Percentiles rank a stretch among this genome's conserved stretches.
Conservation (phyloP, 23 red algal species). For the Chondrus crispus region DNA sequence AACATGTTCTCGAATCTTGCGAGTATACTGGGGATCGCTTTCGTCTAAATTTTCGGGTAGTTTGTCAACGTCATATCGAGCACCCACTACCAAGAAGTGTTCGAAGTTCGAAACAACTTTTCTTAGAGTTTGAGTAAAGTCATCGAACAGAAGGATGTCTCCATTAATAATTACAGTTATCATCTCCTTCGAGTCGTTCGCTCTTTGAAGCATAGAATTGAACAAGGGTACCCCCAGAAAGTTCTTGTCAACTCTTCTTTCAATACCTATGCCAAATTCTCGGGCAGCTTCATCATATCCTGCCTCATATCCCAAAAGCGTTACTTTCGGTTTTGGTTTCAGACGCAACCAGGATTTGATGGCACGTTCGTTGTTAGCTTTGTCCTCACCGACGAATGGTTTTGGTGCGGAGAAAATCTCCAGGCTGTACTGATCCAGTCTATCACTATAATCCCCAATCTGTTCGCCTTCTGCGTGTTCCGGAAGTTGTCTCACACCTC, state of each 20-base stretch:
- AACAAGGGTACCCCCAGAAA: conserved; percentile 98
- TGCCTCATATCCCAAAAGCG: conserved; percentile 79
- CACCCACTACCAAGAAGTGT: conserved; percentile 85
- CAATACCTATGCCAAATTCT: conserved; percentile 73
- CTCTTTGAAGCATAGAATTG: conserved; percentile 91
- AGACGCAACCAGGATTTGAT: conserved; percentile 90
- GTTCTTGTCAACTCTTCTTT: conserved; percentile 89
- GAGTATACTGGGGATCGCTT: conserved; percentile 57
- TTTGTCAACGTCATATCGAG: conserved; percentile 95
- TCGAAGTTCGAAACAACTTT: conserved; percentile 84
- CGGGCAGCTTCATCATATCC: conserved; percentile 83
- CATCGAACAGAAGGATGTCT: conserved; percentile 89
- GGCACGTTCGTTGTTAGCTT: conserved; percentile 79
- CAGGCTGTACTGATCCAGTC: conserved; percentile 56
- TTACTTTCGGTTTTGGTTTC: conserved; percentile 71
- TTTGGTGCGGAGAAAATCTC: conserved; percentile 97
- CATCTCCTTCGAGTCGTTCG: conserved; percentile 70
- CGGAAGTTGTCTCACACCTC: conserved; percentile 10
- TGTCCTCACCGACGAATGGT: conserved; percentile 88
- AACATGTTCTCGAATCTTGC: conserved; percentile 82
- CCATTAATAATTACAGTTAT: conserved; percentile 93
- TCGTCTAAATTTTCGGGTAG: conserved; percentile 67
- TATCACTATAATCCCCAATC: conserved; percentile 70
- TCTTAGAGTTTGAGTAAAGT: conserved; percentile 79
- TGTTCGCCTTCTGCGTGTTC: conserved; percentile 55